Conservation (phyloP, 768 basidiomycete species). For the Hericium rajendrae region DNA sequence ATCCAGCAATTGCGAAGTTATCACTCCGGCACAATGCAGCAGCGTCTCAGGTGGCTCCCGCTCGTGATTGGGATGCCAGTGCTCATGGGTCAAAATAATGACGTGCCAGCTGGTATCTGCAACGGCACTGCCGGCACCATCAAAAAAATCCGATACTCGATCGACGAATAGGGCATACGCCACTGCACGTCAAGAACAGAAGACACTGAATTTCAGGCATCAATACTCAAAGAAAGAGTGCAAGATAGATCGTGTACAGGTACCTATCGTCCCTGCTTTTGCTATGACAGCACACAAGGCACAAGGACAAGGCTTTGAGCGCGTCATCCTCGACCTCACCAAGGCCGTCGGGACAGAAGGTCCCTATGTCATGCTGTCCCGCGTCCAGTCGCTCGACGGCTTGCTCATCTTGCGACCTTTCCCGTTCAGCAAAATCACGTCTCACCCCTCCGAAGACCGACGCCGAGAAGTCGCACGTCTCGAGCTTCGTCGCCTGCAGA, state of each 20-base stretch:
- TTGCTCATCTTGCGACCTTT: no score
- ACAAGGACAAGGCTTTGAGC: constrained; percentile 27
- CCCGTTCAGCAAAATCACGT: no score
- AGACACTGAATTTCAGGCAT: constrained; percentile 12
- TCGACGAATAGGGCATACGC: no score
- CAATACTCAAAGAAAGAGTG: constrained; percentile 14
- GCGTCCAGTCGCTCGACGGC: no score
- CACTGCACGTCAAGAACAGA: constrained; percentile 16
- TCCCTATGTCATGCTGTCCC: no score
- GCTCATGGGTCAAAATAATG: constrained; percentile 28
- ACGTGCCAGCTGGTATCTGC: constrained; percentile 26
- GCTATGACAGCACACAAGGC: constrained; percentile 32
- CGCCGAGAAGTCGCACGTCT: no score
- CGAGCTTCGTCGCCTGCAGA: no score
- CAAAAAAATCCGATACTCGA: neutral
- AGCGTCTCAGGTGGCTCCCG: constrained; percentile 24
- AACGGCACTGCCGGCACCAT: constrained; percentile 22
- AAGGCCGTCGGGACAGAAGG: no score
- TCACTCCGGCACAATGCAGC: constrained; percentile 21
- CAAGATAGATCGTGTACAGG: constrained; percentile 21
- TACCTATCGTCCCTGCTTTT: constrained; percentile 29
- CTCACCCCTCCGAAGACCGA: no score
- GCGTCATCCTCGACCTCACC: constrained; percentile 28
- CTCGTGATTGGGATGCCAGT: constrained; percentile 32
- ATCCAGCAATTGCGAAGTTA: neutral